Base-by-base conservation (phyloP, 352 stramenopile genomes). In the Pythium periplocum region DNA sequence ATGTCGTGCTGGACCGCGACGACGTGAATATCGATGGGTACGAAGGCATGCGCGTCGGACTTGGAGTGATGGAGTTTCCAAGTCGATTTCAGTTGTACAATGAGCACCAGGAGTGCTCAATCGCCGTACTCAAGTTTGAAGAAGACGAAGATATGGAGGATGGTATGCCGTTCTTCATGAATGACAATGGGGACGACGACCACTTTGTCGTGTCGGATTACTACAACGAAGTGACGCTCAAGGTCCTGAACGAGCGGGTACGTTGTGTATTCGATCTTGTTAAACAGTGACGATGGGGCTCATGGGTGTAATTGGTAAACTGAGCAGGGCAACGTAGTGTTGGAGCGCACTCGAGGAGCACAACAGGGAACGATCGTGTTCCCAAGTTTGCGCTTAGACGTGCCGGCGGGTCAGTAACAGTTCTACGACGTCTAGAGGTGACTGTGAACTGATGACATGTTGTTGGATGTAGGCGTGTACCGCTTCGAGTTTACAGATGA, bases 51-150 rank as follows among this genome's bases (percentile, higher is more conserved):
- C 73, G 73, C 4, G 66, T 92, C 3, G 67, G 70, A 4, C 46
- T 87, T 2, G 72, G 71, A 6, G 58, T 92, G 6, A 71, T 92
- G 46, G 82, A 90, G 30, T 90, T 92, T 45, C 78, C 82, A 8
- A 88, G 69, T 40, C 46, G 87, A 42, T 76, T 90, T 56, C 69
- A 86, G 59, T 44, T 74, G 4, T 87, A 79, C 55, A 88, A 75
- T 34, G 78, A 87, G 48, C 69, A 87, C 45, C 75, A 89, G 48
- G 71, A 84, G 49, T 90, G 78, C 51, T 66, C 61, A 1, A 51
- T 92, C 12, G 83, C 73, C 8, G 48, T 92, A 12, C 59, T 92
- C 6, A 87, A 88, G 53, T 71, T 89, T 54, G 82, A 92, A 45
- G 82, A 92, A 58, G 82, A 92, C 53, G 82, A 92, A 59, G 82